Evolutionary conservation across 306 rosid species (phyloP).

Genomic region (Vigna angularis): DNA sequence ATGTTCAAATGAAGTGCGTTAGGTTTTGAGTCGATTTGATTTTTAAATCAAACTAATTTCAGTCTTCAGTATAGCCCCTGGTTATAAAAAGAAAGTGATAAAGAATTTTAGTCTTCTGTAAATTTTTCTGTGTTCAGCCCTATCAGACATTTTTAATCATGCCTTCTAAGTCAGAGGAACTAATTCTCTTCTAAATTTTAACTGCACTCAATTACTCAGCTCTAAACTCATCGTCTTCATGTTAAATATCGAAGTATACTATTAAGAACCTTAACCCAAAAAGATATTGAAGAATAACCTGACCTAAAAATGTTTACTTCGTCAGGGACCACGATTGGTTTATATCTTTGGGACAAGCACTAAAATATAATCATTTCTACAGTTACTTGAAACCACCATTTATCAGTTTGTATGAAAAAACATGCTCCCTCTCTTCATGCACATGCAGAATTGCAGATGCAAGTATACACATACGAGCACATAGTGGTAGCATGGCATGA

Average conservation of each 20-base stretch:
- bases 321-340: not conserved
- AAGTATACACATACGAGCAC: conserved; percentile 2
- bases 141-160: not conserved
- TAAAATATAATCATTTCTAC: not conserved
- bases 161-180: not conserved
- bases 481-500: not conserved
- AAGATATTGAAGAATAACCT: not conserved
- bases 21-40: too few relatives aligned
- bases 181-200: not conserved
- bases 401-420: conserved; percentile 3
- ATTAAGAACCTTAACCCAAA: too few relatives aligned
- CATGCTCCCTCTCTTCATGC: conserved; percentile 13
- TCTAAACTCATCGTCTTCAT: conserved; percentile 1
- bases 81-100: too few relatives aligned
- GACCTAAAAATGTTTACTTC: not conserved
- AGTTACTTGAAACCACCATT: not conserved
- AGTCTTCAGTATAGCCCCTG: too few relatives aligned
- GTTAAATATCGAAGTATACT: not conserved
- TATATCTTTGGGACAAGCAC: not conserved
- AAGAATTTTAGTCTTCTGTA: not conserved
- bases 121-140: not conserved
- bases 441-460: not conserved
- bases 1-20: too few relatives aligned
- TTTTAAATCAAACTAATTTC: too few relatives aligned
- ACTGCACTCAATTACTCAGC: not conserved